phyloP scores from a whole-genome alignment of 148 eudicot species.

The Fagopyrum esculentum region DNA sequence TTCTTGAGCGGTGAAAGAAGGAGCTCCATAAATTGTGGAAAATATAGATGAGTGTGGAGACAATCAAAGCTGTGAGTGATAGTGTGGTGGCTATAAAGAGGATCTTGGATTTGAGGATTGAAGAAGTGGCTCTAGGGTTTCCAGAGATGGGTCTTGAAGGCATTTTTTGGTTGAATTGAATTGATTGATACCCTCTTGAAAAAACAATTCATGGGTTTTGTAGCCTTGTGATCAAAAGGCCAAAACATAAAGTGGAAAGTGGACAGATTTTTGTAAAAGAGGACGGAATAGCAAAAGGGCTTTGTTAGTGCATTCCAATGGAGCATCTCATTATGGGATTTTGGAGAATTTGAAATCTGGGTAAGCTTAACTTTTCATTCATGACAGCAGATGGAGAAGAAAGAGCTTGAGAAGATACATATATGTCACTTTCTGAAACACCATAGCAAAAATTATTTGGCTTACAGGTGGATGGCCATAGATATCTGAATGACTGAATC shows the following conservation, averaged over 20 bases:
- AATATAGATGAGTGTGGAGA: slow-evolving; percentile 46
- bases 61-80: slow-evolving; percentile 40
- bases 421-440: neutral
- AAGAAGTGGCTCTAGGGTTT: slow-evolving; percentile 28
- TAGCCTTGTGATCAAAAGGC: neutral
- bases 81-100: slow-evolving; percentile 41
- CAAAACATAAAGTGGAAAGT: neutral
- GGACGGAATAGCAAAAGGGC: slow-evolving; percentile 1
- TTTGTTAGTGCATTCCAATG: neutral
- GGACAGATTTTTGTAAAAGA: neutral
- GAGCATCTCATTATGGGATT: neutral
- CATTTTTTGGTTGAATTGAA: slow-evolving; percentile 35
- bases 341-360: neutral
- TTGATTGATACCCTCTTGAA: neutral
- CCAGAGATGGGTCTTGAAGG: slow-evolving; percentile 58
- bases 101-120: slow-evolving; percentile 27
- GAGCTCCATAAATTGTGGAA: slow-evolving; percentile 65
- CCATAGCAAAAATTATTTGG: neutral
- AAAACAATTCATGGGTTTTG: neutral
- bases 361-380: neutral
- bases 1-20: slow-evolving; percentile 49
- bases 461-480: neutral
- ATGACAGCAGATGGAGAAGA: neutral
- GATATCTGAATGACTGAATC: neutral
- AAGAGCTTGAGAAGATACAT: neutral